Conservation (phyloP, 164 flowering plant species). For the Berberis thunbergii region DNA sequence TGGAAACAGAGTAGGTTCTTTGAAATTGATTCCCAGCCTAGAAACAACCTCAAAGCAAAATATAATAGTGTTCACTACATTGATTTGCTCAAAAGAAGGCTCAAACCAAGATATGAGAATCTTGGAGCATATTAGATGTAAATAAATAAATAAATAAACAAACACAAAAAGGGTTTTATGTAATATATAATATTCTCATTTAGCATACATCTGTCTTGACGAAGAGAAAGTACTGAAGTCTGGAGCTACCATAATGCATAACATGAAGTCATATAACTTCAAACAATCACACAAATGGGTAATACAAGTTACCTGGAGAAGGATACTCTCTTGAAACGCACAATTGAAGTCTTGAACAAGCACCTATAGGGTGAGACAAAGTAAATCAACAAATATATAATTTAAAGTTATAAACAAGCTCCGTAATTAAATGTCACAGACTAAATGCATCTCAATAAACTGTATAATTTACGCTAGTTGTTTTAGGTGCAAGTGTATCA, state of each 20-base stretch:
- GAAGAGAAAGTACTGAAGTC: too few species aligned
- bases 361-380: slow-evolving; percentile 29
- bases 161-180: too few species aligned
- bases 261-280: background rate
- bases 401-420: background rate
- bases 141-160: background rate
- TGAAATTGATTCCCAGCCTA: too few species aligned
- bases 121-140: background rate
- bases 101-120: too few species aligned
- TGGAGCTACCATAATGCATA: too few species aligned
- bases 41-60: too few species aligned
- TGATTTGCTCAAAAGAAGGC: too few species aligned
- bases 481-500: background rate
- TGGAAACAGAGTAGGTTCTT: too few species aligned
- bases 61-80: too few species aligned
- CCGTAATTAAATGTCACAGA: background rate
- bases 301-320: slow-evolving; percentile 65
- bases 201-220: too few species aligned
- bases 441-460: background rate
- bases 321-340: slow-evolving; percentile 88
- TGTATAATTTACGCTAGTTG: background rate
- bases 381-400: background rate
- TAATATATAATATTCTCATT: too few species aligned
- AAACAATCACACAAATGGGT: background rate
- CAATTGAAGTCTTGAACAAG: slow-evolving; percentile 92